Evolutionary conservation across 2,329 filamentous ascomycete species (phyloP).

Genomic region (Penicillium sp.): DNA sequence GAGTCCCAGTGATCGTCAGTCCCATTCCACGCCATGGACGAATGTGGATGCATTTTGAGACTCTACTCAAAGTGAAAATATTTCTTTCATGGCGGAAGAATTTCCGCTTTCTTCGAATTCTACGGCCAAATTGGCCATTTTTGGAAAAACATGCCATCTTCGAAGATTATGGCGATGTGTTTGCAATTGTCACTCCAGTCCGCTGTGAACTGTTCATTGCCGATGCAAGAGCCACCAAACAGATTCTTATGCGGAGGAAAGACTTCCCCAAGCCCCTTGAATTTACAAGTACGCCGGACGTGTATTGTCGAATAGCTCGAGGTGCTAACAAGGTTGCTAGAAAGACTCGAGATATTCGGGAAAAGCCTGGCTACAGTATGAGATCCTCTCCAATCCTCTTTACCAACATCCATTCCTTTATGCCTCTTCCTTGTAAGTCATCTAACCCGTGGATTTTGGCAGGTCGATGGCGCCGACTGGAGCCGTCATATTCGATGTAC

Average conservation of each 20-base stretch:
- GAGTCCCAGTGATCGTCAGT: not conserved
- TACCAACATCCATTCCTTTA: not conserved
- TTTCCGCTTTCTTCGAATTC: not conserved
- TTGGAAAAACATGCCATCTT: not conserved
- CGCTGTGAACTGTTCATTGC: not conserved
- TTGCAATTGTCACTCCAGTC: not conserved
- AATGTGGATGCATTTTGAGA: not conserved
- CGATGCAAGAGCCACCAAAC: not conserved
- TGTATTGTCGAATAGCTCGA: not conserved
- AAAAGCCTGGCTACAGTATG: not conserved
- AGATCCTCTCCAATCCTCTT: too few relatives aligned
- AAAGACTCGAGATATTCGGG: not conserved
- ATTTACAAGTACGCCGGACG: not conserved
- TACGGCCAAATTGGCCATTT: not conserved
- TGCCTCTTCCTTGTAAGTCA: not conserved
- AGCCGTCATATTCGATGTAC: constrained; percentile 6
- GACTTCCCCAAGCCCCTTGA: not conserved
- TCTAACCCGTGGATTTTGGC: not conserved
- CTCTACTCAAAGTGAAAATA: not conserved
- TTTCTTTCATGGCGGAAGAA: not conserved
- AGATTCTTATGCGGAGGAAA: not conserved
- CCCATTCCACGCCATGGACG: not conserved
- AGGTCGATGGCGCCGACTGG: constrained; percentile 8
- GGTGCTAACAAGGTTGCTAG: not conserved
- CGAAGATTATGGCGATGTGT: not conserved